Evolutionary conservation across 352 stramenopile species (phyloP), one percentile per base, ranked within the genome.

Genomic region (Aphanomyces euteiches): DNA sequence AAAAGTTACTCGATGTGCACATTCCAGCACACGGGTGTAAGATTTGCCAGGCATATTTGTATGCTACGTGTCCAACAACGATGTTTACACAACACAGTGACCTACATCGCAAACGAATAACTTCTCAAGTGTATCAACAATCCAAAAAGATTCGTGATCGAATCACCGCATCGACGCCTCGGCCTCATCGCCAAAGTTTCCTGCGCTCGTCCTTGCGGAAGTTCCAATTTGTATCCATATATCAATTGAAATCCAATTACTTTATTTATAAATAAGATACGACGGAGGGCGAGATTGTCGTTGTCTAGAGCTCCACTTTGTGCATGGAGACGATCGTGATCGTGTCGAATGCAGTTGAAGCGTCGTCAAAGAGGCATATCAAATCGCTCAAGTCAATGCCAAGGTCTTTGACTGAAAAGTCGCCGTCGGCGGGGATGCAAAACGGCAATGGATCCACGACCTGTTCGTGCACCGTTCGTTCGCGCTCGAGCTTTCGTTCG

Each of bases 191-290:
- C 1, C 28, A 28, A 28, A 28, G 28, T 28, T 28, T 28, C 28
- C 2, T 28, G 28, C 28, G 28, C 28, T 28, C 28, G 28, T 28
- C 28, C 28, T 28, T 28, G 28, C 28, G 0, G 28, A 28, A 28
- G 28, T 28, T 50, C 17, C 43, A 50, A 12, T n/a, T n/a, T 12
- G 17, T 2, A n/a, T n/a, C 10, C 43, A 50, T 50, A 48, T 48
- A 50, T 50, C 43, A 50, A 50, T 50, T 28, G 28, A 28, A 50
- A n/a, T 50, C 43, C 43, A 50, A 50, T n/a, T 50, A 50, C 43
- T n/a, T n/a, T n/a, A 28, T 28, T 50, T 50, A 12, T n/a, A 50
- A 12, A 50, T 12, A 50, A n/a, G 43, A 50, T 12, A n/a, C 43
- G 43, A 50, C 17, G 17, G 1, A 50, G 43, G 2, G 10, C 10